Evolutionary conservation across 140 eudicot genomes (phyloP), one percentile per base, ranked within the genome.

Genomic region (Stevia rebaudiana): DNA sequence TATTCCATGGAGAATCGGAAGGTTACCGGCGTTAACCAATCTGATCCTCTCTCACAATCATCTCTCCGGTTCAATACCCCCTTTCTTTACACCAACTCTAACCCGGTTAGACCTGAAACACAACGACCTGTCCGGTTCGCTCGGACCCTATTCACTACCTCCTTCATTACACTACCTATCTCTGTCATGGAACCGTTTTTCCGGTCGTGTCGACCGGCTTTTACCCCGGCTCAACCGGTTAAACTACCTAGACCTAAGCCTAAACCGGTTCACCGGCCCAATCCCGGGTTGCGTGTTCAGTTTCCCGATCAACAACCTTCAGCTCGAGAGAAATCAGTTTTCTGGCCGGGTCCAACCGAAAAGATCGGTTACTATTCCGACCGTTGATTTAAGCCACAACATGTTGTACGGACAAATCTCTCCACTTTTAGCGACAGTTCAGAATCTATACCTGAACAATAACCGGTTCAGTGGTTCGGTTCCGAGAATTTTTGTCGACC

Each of bases 241-340:
- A 15, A 31, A 56, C 63, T 56, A 56, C 63, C 43, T 56, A 1
- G 63, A 56, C 43, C 43, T 56, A 16, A 56, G 63, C 63, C 8
- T 56, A 24, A 56, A 56, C 63, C 63, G 43, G 43, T 56, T 56
- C 63, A 13, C 41, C 22, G 63, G 63, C 9, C 63, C 63, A 10
- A 56, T 56, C 43, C 63, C 63, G 24, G 63, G 42, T 10, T 31
- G 13, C n/a, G 21, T 56, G 3, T 56, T 56, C 8, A 7, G 3
- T 10, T 56, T 56, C 23, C 62, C 63, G 0, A 56, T 56, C 63
- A 30, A 0, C 23, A 56, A 56, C 63, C 63, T 56, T 6, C 63
- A 56, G 10, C 43, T 56, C 0, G 43, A 56, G 2, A 21, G 63
- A 9, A 56, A 56, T 9, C 11, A n/a, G 43, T 56, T 56, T 16